Conservation (phyloP, 75 land plant species). For the Sequoia sempervirens region DNA sequence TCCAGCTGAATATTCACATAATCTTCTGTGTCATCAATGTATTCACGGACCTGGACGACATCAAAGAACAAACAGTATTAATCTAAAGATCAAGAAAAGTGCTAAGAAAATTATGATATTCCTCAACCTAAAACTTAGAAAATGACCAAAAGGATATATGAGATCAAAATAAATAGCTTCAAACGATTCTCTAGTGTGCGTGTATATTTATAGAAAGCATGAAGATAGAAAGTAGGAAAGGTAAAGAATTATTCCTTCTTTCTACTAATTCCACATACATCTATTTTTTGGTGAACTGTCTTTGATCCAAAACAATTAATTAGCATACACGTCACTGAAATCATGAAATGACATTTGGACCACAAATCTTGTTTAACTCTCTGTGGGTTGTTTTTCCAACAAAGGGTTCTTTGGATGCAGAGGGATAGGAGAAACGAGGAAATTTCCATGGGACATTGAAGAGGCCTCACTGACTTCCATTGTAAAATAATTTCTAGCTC, state of each 20-base stretch:
- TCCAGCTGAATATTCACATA: slow-evolving; percentile 97
- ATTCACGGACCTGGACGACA: slow-evolving; percentile 83
- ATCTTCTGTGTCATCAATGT: slow-evolving; percentile 98
- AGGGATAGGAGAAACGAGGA: neutral
- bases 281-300: neutral
- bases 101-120: neutral
- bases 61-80: neutral
- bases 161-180: neutral
- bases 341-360: neutral
- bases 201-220: neutral
- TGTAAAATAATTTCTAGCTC: neutral
- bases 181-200: neutral
- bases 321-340: neutral
- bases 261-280: neutral
- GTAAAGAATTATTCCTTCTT: neutral
- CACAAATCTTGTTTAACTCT: neutral
- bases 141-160: neutral
- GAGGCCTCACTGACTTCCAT: neutral
- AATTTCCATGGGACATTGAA: neutral
- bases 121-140: neutral
- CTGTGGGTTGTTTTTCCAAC: neutral
- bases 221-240: neutral
- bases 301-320: neutral
- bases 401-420: neutral
- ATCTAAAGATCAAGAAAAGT: neutral